Evolutionary conservation across 2,329 filamentous ascomycete species (phyloP), one percentile per base, ranked within the genome.

Genomic region (Nannizziopsis arthrosporioides): DNA sequence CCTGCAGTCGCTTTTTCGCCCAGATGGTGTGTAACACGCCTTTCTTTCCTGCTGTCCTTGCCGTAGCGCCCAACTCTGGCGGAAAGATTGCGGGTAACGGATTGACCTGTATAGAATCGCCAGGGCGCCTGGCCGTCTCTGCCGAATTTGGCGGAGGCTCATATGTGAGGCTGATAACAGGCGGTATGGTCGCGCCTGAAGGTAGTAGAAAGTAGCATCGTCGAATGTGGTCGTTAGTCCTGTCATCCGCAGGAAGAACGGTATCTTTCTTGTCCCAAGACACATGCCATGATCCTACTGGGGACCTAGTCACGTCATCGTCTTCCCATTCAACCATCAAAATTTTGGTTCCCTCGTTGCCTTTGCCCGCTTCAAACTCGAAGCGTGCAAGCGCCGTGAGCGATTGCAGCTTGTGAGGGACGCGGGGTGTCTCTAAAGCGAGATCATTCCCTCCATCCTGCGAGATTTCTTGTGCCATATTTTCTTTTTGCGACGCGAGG

Each of bases 291-390:
- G 74, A 75, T 2, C 73, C 75, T 0, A 59, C 61, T 12, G 72
- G 54, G 9, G 66, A 65, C 44, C 69, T 65, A 2, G 68, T 73
- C 37, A 68, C 64, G 51, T 74, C 69, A 55, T 76, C 75, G 45
- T 82, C 78, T 61, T 85, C 80, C 88, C 88, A 94, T 64, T 94
- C 87, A 35, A 94, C 82, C 86, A 94, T 92, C 57, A 94, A 71
- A 54, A 94, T 82, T 70, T 94, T 94, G 53, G 86, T 93, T 36
- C 87, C 87, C 55, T 89, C 83, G 58, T 86, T 85, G 43, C 80
- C 83, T 62, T 77, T 78, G 32, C 81, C 82, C 0, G 78, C 73
- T 66, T 89, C 84, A 61, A 94, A 93, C 63, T 94, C 88, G 66
- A 93, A 94, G 51, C 88, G 81, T 40, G 86, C 83, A 40, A 87